A percentile compares a stretch with the other conserved stretches of the same genome.
These are phyloP conservation scores for Ceratocystis ficicola DNA, from an alignment of 2,329 filamentous ascomycete species.

Conservation along the genomic window DNA sequence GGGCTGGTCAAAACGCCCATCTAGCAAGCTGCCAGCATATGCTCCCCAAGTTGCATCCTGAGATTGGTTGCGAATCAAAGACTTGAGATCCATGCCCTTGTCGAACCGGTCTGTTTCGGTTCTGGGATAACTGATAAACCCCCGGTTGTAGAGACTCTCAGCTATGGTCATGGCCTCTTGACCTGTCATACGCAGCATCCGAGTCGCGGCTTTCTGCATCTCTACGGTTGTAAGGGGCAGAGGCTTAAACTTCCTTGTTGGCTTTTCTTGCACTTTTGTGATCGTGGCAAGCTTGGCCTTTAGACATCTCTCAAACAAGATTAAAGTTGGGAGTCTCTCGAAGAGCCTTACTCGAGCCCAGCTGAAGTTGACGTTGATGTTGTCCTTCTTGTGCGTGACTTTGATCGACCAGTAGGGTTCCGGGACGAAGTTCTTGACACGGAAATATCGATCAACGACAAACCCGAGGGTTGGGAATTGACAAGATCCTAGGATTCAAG, in stretches of 20 bases:
- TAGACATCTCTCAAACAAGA: slow-evolving; percentile 80
- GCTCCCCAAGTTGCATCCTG: slow-evolving; percentile 64
- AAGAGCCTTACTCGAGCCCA: slow-evolving; percentile 80
- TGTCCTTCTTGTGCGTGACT: slow-evolving; percentile 63
- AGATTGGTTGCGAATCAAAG: slow-evolving; percentile 71
- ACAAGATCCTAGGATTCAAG: slow-evolving; percentile 53
- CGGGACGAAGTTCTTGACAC: slow-evolving; percentile 84
- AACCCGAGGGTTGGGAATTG: slow-evolving; percentile 96
- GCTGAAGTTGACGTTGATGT: slow-evolving; percentile 67
- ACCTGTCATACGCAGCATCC: slow-evolving; percentile 79
- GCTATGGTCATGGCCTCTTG: slow-evolving; percentile 81
- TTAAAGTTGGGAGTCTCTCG: slow-evolving; percentile 66
- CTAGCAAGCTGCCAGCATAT: slow-evolving; percentile 63
- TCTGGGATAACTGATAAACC: slow-evolving; percentile 93
- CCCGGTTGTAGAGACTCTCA: slow-evolving; percentile 80
- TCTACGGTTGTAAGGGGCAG: slow-evolving; percentile 91
- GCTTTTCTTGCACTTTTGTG: slow-evolving; percentile 75
- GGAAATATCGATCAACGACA: slow-evolving; percentile 89
- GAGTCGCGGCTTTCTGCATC: slow-evolving; percentile 86
- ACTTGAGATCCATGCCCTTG: slow-evolving; percentile 69
- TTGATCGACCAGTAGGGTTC: slow-evolving; percentile 91
- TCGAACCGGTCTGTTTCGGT: slow-evolving; percentile 97
- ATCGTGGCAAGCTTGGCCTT: slow-evolving; percentile 64
- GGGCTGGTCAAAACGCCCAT: slow-evolving; percentile 69
- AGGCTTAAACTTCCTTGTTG: slow-evolving; percentile 87